phyloP scores from a whole-genome alignment of 208 protist species.

The Balamuthia mandrillaris region DNA sequence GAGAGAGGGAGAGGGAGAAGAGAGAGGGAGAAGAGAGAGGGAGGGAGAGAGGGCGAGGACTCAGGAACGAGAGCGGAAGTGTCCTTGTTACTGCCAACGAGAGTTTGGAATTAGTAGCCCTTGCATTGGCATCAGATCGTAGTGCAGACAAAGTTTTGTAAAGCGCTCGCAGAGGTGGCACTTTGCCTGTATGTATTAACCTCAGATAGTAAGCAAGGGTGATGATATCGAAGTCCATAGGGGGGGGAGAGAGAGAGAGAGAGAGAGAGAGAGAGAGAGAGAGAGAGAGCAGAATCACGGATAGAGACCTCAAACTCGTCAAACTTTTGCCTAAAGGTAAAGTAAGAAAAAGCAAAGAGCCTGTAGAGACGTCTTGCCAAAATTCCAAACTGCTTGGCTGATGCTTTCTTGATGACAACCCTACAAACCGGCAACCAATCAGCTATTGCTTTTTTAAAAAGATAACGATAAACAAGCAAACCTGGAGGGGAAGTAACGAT shows the following conservation, averaged over 20 bases:
- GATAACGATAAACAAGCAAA: neutral
- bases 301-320: slow-evolving; percentile 17
- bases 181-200: neutral
- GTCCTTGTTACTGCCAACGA: neutral
- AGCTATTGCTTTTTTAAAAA: neutral
- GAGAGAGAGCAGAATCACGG: neutral
- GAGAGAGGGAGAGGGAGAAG: too few relatives aligned
- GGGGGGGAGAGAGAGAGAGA: neutral
- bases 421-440: neutral
- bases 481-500: slow-evolving; percentile 22
- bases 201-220: too few relatives aligned
- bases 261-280: neutral
- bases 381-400: slow-evolving; percentile 31
- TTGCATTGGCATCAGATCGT: slow-evolving; percentile 19
- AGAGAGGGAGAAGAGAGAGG: too few relatives aligned
- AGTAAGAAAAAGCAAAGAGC: slow-evolving; percentile 28
- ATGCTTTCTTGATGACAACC: slow-evolving; percentile 23
- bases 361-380: slow-evolving; percentile 11
- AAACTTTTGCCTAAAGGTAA: neutral
- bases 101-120: neutral
- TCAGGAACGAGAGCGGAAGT: too few relatives aligned
- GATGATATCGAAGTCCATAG: too few relatives aligned
- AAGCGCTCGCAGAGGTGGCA: slow-evolving; percentile 30
- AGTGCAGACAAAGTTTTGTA: slow-evolving; percentile 23
- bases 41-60: too few relatives aligned